phyloP scores from a whole-genome alignment of 805 yeast genomes.

The Naumovozyma baii region DNA sequence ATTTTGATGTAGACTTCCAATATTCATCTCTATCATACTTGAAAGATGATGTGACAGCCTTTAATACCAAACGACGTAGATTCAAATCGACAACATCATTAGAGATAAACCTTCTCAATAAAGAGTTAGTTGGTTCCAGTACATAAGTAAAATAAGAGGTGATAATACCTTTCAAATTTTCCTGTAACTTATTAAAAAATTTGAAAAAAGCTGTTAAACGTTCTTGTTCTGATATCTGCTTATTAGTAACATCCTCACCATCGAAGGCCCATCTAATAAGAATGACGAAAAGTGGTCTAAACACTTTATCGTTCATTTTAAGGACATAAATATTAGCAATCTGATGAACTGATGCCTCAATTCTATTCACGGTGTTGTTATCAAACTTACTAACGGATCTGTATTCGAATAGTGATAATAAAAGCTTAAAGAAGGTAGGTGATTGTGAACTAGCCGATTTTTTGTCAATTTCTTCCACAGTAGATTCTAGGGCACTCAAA shows the following conservation, averaged over 20 bases:
- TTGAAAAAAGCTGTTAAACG: constrained; percentile 70
- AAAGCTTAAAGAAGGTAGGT: constrained; percentile 54
- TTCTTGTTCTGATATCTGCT: constrained; percentile 39
- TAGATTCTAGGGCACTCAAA: constrained; percentile 54
- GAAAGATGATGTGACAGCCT: constrained; percentile 70
- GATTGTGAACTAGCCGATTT: constrained; percentile 68
- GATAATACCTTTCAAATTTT: constrained; percentile 72
- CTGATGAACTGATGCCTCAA: constrained; percentile 66
- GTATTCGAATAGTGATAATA: constrained; percentile 62
- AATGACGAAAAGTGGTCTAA: constrained; percentile 83
- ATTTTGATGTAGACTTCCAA: constrained; percentile 85
- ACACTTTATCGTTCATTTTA: constrained; percentile 87
- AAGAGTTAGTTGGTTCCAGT: constrained; percentile 55
- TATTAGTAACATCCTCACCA: constrained; percentile 56
- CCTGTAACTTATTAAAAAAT: constrained; percentile 78
- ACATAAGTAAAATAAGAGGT: constrained; percentile 83
- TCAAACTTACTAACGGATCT: constrained; percentile 52
- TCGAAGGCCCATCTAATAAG: constrained; percentile 87
- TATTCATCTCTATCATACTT: constrained; percentile 87
- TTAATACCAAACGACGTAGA: constrained; percentile 63
- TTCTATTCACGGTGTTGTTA: constrained; percentile 63
- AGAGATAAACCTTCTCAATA: constrained; percentile 43
- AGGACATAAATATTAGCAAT: constrained; percentile 70
- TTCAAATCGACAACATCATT: constrained; percentile 39
- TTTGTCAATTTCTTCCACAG: constrained; percentile 60